Evolutionary conservation across 202 grass and related monocot species (phyloP), one percentile per base, ranked within the genome.

Genomic region (Elaeis oleifera): DNA sequence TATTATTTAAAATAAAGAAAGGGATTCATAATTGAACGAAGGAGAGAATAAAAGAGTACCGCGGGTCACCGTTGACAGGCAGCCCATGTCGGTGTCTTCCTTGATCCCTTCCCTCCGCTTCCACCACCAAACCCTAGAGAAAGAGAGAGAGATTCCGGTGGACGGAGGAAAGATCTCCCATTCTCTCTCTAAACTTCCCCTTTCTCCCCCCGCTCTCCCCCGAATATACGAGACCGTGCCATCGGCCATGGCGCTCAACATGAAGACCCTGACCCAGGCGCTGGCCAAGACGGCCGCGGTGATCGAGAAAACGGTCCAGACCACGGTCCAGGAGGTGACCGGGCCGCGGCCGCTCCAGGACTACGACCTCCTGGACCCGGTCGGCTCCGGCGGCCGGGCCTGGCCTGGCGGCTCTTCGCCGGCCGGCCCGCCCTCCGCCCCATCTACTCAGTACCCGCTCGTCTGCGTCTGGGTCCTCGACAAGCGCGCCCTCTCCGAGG

Each of bases 261-360:
- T 99, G 80, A 90, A 89, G 81, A 89, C 82, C 13, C 28, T 94
- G 17, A 92, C 89, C 24, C 95, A 99, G 78, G 95, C 88, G 61
- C 69, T 99, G 68, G 95, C 95, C 27, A 99, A 99, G 78, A 83
- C 95, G 58, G 87, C 88, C 61, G 95, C 95, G 59, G 95, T 84
- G 57, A 99, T 99, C 74, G 95, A 99, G 71, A 99, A 99, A 73
- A 99, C 76, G 69, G 95, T 99, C 22, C 79, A 86, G 55, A 99
- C 80, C 51, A 99, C 95, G 62, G 95, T 99, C 65, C 95, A 99
- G 76, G 95, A 99, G 77, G 95, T 99, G 62, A 99, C 95, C 23
- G 95, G 95, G 51, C 95, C 95, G 29, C 88, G 95, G 19, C 95
- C 95, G 59, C 83, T 99, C 53, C 95, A 99, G 80, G 95, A 99